phyloP scores from a whole-genome alignment of 2,329 filamentous ascomycete genomes.

The Remersonia thermophila region DNA sequence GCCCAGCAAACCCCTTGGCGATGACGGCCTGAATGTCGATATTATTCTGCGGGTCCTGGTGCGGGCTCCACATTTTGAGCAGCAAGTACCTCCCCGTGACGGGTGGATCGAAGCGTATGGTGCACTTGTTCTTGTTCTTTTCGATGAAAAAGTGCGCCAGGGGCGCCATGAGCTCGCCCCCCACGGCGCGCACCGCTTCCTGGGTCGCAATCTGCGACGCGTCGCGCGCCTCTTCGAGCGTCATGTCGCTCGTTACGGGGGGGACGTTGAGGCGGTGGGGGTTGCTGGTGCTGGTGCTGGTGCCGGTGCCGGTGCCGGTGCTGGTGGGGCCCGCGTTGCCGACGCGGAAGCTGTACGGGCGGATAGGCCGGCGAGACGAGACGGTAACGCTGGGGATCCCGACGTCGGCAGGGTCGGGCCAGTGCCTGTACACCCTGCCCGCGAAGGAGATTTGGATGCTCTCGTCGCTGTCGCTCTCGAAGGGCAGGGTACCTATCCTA shows the following conservation, averaged over 20 bases:
- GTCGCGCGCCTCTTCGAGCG: conserved; percentile 30
- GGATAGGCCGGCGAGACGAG: background rate
- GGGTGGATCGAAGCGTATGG: conserved; percentile 72
- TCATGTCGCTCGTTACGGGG: conserved; percentile 18
- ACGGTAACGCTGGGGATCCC: background rate
- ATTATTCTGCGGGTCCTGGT: conserved; percentile 45
- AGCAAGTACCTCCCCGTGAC: conserved; percentile 74
- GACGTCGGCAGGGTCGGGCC: conserved; percentile 11
- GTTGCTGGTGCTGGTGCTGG: background rate
- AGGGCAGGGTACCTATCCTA: conserved; percentile 42
- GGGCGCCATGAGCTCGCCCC: conserved; percentile 52
- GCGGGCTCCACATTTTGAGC: conserved; percentile 80
- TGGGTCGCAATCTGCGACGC: conserved; percentile 42
- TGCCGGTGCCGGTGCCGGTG: background rate
- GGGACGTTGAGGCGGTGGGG: conserved; percentile 14
- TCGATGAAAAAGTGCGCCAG: conserved; percentile 77
- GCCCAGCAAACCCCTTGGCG: conserved; percentile 73
- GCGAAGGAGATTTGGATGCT: conserved; percentile 9
- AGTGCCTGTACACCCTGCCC: conserved; percentile 2
- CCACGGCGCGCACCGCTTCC: conserved; percentile 43
- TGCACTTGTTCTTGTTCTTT: conserved; percentile 71
- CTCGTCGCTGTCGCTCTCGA: conserved; percentile 36
- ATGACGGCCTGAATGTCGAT: conserved; percentile 85
- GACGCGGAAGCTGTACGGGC: background rate
- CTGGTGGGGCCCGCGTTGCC: background rate